These are phyloP conservation scores for Hypoxylon intermedium DNA, from an alignment of 495 filamentous ascomycete species.

Conservation along the genomic window DNA sequence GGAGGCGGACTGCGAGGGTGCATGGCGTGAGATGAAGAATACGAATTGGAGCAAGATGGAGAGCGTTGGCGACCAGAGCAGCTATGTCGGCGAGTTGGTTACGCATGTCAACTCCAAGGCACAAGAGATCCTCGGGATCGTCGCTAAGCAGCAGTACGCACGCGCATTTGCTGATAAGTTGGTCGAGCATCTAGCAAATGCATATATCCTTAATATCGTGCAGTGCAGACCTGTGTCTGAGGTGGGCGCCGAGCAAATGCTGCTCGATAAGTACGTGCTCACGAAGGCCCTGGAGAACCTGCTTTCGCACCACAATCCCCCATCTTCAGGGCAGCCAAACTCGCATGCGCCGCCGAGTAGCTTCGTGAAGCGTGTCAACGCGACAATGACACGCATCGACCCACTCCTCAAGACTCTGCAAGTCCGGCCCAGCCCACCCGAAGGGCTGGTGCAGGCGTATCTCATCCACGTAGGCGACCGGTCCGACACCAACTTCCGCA, in stretches of 20 bases:
- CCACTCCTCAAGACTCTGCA: slow-evolving; percentile 95
- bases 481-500: slow-evolving; percentile 93
- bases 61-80: slow-evolving; percentile 92
- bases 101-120: slow-evolving; percentile 71
- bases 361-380: slow-evolving; percentile 88
- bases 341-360: slow-evolving; percentile 59
- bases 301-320: slow-evolving; percentile 60
- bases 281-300: slow-evolving; percentile 81
- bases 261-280: slow-evolving; percentile 90
- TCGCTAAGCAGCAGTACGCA: slow-evolving; percentile 94
- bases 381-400: slow-evolving; percentile 84
- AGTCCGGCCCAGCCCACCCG: slow-evolving; percentile 86
- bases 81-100: slow-evolving; percentile 84
- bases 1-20: slow-evolving; percentile 79
- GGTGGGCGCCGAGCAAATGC: slow-evolving; percentile 98
- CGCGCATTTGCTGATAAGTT: slow-evolving; percentile 93
- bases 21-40: slow-evolving; percentile 97
- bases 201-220: slow-evolving; percentile 84
- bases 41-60: slow-evolving; percentile 96
- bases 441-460: slow-evolving; percentile 96
- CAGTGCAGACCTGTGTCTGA: slow-evolving; percentile 89
- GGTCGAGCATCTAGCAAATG: slow-evolving; percentile 79
- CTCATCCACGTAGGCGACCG: slow-evolving; percentile 91
- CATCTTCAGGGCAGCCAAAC: slow-evolving; percentile 44
- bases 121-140: slow-evolving; percentile 73